Evolutionary conservation across 179 eudicot genomes (phyloP).

Genomic region (Spergularia azorica): DNA sequence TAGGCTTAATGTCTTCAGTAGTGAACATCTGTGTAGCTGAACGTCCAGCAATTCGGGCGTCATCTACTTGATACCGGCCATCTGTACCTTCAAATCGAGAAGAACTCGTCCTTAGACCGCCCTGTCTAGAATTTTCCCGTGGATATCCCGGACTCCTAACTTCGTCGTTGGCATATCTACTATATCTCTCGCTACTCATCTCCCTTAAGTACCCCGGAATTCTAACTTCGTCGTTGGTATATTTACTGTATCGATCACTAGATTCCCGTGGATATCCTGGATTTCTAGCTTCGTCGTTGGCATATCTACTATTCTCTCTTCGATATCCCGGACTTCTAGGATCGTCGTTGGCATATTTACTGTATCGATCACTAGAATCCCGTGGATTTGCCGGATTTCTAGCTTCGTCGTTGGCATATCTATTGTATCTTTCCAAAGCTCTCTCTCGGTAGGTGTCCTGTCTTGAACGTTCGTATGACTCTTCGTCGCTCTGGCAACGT

Average conservation of each 20-base stretch:
- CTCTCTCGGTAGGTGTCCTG: conserved; percentile 23
- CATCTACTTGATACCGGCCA: conserved; percentile 51
- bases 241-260: neutral
- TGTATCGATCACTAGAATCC: too few species aligned
- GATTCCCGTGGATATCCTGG: neutral
- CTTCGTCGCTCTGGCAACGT: conserved; percentile 50
- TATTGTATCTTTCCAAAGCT: neutral
- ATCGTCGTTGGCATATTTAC: too few species aligned
- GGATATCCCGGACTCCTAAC: conserved; percentile 40
- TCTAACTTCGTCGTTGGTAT: conserved; percentile 10
- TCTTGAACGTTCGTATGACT: conserved; percentile 24
- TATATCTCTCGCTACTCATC: conserved; percentile 14
- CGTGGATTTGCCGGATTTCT: too few species aligned
- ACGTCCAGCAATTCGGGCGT: conserved; percentile 37
- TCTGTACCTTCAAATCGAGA: conserved; percentile 47
- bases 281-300: neutral
- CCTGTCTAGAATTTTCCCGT: conserved; percentile 30
- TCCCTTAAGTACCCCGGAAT: conserved; percentile 8
- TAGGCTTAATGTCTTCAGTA: conserved; percentile 37
- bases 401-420: too few species aligned
- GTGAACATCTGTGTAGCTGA: conserved; percentile 49
- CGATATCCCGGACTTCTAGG: too few species aligned
- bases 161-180: conserved; percentile 33
- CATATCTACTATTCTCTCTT: neutral
- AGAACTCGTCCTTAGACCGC: conserved; percentile 31